phyloP scores from a whole-genome alignment of 225 moss, liverwort and hornwort species.

The Thuidium tamariscinum region DNA sequence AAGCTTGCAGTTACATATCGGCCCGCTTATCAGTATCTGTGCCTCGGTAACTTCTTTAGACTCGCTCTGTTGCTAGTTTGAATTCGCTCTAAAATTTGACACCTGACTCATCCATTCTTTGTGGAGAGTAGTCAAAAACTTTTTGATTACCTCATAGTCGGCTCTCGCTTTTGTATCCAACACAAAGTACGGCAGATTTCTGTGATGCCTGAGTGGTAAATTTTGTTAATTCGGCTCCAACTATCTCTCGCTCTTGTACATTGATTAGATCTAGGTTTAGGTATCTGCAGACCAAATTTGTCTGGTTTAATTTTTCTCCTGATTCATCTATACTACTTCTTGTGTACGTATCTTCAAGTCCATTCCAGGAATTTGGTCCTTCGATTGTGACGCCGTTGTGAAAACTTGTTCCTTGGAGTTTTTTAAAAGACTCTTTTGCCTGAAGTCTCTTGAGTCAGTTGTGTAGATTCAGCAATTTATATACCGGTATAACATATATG shows the following conservation, averaged over 20 bases:
- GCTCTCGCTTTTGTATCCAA: background rate
- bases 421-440: background rate
- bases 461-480: background rate
- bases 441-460: background rate
- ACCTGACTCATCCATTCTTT: background rate
- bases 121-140: slow-evolving; percentile 9
- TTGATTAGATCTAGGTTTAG: background rate
- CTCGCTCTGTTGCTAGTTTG: background rate
- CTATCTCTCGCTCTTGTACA: slow-evolving; percentile 10
- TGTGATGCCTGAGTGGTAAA: background rate
- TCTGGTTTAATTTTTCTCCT: background rate
- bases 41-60: background rate
- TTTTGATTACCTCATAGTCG: background rate
- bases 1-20: background rate
- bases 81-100: background rate
- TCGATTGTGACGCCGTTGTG: background rate
- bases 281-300: background rate
- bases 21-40: background rate
- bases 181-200: background rate
- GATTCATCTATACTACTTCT: background rate
- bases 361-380: background rate
- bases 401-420: background rate
- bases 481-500: background rate
- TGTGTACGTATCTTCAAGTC: background rate
- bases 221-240: background rate